A percentile compares a stretch with the other conserved stretches of the same genome.
Evolutionary conservation across 306 rosid species (phyloP).

Genomic region (Glycine tomentella): DNA sequence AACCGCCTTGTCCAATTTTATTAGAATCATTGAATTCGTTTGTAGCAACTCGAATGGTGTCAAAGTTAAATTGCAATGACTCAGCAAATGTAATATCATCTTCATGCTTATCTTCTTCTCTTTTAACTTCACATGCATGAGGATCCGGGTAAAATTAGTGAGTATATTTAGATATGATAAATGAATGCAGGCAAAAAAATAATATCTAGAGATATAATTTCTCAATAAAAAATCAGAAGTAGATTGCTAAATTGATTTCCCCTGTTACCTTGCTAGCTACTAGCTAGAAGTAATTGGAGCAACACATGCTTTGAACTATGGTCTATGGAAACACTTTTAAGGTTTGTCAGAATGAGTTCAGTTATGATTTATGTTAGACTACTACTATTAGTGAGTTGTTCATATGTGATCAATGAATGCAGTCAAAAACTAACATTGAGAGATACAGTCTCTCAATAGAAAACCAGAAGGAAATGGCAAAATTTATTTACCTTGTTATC

Average conservation of each 20-base stretch:
- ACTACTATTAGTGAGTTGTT: not conserved
- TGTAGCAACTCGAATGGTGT: not conserved
- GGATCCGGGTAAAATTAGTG: not conserved
- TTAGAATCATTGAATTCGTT: not conserved
- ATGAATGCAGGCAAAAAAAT: no score
- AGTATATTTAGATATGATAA: no score
- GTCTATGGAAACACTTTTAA: no score
- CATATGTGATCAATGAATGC: not conserved
- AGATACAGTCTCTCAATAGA: not conserved
- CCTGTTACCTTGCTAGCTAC: no score
- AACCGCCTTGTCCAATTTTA: constrained; percentile 5
- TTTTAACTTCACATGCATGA: not conserved
- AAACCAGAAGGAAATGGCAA: not conserved
- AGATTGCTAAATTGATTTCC: no score
- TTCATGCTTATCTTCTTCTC: not conserved
- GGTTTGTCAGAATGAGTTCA: no score
- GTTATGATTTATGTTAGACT: no score
- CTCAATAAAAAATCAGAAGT: no score
- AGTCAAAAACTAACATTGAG: not conserved
- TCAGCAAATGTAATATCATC: constrained; percentile 1
- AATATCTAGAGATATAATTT: no score
- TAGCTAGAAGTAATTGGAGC: no score
- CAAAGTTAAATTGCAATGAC: not conserved
- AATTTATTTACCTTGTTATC: not conserved
- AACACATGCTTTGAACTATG: no score